These are phyloP conservation scores for Verticillium nubilum DNA, from an alignment of 2,329 filamentous ascomycete genomes.

Conservation along the genomic window DNA sequence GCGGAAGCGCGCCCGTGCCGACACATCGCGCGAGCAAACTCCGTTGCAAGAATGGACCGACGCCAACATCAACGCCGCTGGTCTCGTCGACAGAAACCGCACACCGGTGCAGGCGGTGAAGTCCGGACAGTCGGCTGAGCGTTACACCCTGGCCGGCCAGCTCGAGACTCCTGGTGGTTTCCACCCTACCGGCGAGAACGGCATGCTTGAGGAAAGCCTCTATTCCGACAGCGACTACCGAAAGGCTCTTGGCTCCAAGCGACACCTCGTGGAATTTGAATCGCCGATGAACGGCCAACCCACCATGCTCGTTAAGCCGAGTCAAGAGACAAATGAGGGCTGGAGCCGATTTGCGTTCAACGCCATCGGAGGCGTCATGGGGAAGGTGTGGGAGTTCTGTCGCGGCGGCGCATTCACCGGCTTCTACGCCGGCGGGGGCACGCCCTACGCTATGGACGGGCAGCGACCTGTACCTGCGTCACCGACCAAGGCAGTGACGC, in stretches of 20 bases:
- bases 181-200: conserved; percentile 20
- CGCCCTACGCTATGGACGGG: conserved; percentile 54
- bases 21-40: conserved; percentile 22
- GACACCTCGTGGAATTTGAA: conserved; percentile 29
- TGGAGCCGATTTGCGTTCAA: conserved; percentile 57
- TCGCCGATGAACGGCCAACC: conserved; percentile 22
- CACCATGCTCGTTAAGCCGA: conserved; percentile 25
- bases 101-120: neutral
- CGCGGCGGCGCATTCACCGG: conserved; percentile 68
- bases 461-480: neutral
- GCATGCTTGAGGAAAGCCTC: conserved; percentile 44
- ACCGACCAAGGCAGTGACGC: neutral
- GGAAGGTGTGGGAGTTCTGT: conserved; percentile 84
- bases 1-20: conserved; percentile 35
- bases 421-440: conserved; percentile 81
- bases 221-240: conserved; percentile 54
- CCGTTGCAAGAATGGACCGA: conserved; percentile 25
- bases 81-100: conserved; percentile 3
- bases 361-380: conserved; percentile 61
- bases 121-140: conserved; percentile 10
- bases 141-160: conserved; percentile 49
- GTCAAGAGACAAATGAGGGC: conserved; percentile 25
- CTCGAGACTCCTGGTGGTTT: conserved; percentile 40
- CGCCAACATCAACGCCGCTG: conserved; percentile 20
- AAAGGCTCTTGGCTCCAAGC: conserved; percentile 44